Base-by-base conservation (phyloP, 495 filamentous ascomycete species). In the Cladorrhinum samala region DNA sequence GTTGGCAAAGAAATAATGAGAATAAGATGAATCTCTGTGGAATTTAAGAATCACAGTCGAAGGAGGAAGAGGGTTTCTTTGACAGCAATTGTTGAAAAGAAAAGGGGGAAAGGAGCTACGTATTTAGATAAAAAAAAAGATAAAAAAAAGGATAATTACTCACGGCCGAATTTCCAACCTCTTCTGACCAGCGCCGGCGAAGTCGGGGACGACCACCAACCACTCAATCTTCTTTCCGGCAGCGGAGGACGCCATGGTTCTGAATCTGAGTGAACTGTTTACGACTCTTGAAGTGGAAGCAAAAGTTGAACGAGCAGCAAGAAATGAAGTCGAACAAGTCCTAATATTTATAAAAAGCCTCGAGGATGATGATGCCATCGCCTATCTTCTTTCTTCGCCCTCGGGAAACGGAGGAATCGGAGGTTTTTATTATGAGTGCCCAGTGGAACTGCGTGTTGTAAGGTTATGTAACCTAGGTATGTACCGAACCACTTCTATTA, bases 131-230 rank as follows among this genome's bases (percentile, higher is more conserved):
- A n/a, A n/a, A n/a, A n/a, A n/a, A n/a, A n/a, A n/a, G n/a, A n/a
- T n/a, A n/a, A n/a, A n/a, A n/a, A n/a, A n/a, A n/a, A 27, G 30
- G 27, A 23, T 7, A 40, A 73, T 9, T 17, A 62, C 86, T 66
- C 68, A 93, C 87, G 77, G 71, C 46, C 91, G 77, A 45, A 89
- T 82, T 60, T 84, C 79, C 36, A 94, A 65, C 27, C 91, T 69
- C 73, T 86, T 86, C 46, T 76, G 72, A 59, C 85, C 66, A n/a
- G 70, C 77, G 3, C 80, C 85, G 0, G 76, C 76, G 56, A 83
- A 78, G 69, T 97, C 92, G 14, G 90, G 91, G 14, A 92, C 57
- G 49, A 96, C 83, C 59, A 90, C 85, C 9, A 97, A 78, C 83
- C 86, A 97, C 69, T 97, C 91, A 51, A 78, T 73, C 69, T 85